Evolutionary conservation across 2,329 filamentous ascomycete species (phyloP).

Genomic region (Talaromyces amestolkiae): DNA sequence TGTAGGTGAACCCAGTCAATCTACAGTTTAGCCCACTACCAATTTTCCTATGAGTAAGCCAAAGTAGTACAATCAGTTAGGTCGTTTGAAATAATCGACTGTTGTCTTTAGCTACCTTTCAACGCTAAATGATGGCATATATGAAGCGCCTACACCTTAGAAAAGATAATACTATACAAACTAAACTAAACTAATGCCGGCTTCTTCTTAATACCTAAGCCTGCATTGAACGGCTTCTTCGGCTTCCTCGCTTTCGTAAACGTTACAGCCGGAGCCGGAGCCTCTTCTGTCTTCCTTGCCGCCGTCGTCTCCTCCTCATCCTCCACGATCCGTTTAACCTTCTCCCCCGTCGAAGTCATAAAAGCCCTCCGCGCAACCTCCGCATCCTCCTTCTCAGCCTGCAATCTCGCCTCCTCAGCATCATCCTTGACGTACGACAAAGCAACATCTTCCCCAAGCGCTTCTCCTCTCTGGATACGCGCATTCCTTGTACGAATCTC

Average conservation of each 20-base stretch:
- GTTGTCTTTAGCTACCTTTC: too few species aligned
- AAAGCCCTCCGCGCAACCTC: slow-evolving; percentile 80
- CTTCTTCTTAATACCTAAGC: slow-evolving; percentile 87
- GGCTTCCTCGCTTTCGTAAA: slow-evolving; percentile 78
- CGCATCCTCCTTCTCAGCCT: slow-evolving; percentile 76
- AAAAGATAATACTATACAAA: not conserved
- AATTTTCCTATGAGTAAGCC: not conserved
- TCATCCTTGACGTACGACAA: slow-evolving; percentile 57
- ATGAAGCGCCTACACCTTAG: not conserved
- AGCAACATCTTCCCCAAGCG: slow-evolving; percentile 59
- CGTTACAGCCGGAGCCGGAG: slow-evolving; percentile 51
- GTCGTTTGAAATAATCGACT: not conserved
- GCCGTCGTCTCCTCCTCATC: slow-evolving; percentile 41
- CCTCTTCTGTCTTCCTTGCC: slow-evolving; percentile 17
- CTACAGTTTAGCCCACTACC: not conserved
- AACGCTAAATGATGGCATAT: not conserved
- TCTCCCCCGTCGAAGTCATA: slow-evolving; percentile 58
- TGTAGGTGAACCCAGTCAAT: not conserved
- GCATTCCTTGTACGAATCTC: slow-evolving; percentile 93
- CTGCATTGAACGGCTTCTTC: slow-evolving; percentile 76
- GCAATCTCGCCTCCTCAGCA: slow-evolving; percentile 57
- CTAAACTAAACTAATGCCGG: slow-evolving; percentile 12
- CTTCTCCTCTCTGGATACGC: slow-evolving; percentile 72
- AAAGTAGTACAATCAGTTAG: not conserved
- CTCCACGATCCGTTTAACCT: slow-evolving; percentile 53